phyloP scores from a whole-genome alignment of 1,284 basidiomycete species.

The Ustilago tritici region DNA sequence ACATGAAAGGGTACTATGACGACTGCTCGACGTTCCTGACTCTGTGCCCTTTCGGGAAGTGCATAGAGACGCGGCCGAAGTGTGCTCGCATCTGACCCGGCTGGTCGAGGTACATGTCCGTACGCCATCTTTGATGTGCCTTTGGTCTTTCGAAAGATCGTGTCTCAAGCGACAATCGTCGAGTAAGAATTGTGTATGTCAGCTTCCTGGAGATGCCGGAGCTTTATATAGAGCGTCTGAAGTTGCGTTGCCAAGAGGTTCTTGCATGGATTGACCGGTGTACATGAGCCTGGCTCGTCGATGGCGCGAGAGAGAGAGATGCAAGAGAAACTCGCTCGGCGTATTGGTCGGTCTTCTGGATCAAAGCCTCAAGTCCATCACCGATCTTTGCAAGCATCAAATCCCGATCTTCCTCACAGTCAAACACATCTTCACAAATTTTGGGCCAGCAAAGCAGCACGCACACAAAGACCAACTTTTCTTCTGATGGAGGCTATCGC shows the following conservation, averaged over 20 bases:
- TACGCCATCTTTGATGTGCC: conserved; percentile 44
- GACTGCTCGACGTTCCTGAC: conserved; percentile 29
- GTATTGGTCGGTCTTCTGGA: conserved; percentile 24
- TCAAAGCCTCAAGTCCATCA: background rate
- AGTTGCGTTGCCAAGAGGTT: background rate
- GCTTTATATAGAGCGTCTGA: background rate
- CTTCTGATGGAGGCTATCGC: background rate
- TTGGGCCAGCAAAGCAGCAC: background rate
- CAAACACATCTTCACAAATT: background rate
- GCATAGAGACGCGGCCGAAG: conserved; percentile 49
- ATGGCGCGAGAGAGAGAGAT: background rate
- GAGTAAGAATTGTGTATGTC: no score
- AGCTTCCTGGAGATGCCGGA: background rate
- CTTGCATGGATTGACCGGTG: background rate
- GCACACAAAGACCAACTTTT: background rate
- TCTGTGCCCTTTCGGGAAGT: conserved; percentile 35
- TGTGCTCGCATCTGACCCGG: conserved; percentile 36
- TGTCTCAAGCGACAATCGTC: background rate
- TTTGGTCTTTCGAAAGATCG: background rate
- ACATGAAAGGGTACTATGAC: conserved; percentile 46
- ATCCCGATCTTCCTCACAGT: conserved; percentile 3
- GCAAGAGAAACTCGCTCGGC: conserved; percentile 18
- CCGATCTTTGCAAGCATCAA: background rate
- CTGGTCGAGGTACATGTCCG: conserved; percentile 52
- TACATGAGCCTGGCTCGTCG: background rate